Conservation (phyloP, 768 basidiomycete genomes). For the Strobilomyces dryophilus region DNA sequence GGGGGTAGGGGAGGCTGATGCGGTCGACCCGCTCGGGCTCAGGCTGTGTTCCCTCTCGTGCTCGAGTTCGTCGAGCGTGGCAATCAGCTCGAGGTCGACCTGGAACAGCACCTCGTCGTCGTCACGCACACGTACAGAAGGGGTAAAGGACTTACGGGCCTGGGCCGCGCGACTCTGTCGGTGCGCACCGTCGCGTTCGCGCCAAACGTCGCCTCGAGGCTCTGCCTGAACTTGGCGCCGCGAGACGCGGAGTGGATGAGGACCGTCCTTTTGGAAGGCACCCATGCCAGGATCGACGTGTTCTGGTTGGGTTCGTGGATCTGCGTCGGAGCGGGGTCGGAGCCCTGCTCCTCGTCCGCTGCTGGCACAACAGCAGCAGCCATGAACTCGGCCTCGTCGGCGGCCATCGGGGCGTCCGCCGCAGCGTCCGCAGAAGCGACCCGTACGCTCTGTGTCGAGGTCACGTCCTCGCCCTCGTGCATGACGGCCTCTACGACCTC, state of each 20-base stretch:
- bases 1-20: background rate
- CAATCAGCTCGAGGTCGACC: conserved; percentile 11
- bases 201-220: conserved; percentile 18
- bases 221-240: conserved; percentile 18
- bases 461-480: background rate
- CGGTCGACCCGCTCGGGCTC: conserved; percentile 3
- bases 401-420: background rate
- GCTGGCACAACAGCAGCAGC: background rate
- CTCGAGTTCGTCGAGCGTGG: conserved; percentile 2
- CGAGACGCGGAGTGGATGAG: conserved; percentile 19
- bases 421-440: background rate
- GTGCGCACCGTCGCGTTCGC: conserved; percentile 17
- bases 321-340: background rate
- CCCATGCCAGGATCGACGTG: background rate
- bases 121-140: too few relatives aligned
- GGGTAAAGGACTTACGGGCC: conserved; percentile 11
- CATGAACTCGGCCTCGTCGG: background rate
- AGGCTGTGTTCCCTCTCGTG: conserved; percentile 1
- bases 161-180: conserved; percentile 20
- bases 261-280: background rate
- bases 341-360: background rate
- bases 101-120: background rate
- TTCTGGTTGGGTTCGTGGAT: background rate
- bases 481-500: conserved; percentile 9
- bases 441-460: background rate